Percentiles rank a stretch among this genome's conserved stretches.
phyloP scores from a whole-genome alignment of 2,329 filamentous ascomycete species.

The Didymosphaeria variabile region DNA sequence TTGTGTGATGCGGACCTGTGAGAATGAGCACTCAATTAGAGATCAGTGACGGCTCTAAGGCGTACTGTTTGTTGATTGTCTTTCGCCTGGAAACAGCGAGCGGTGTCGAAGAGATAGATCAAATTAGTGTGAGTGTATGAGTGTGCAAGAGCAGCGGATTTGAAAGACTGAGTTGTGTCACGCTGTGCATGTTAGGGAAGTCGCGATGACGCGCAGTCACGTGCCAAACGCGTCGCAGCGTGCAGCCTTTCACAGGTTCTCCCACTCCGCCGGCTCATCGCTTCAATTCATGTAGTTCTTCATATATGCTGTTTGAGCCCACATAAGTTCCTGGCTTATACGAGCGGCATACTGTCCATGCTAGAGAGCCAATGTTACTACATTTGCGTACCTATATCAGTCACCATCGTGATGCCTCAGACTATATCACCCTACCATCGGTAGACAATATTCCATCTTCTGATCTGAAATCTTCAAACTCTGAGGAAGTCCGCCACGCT shows the following conservation, averaged over 20 bases:
- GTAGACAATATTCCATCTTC: too few relatives aligned
- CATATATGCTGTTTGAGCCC: neutral
- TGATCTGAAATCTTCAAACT: too few relatives aligned
- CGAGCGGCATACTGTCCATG: too few relatives aligned
- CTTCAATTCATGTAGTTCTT: neutral
- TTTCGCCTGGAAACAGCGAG: neutral
- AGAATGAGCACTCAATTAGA: neutral
- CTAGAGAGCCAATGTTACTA: too few relatives aligned
- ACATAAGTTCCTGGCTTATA: neutral
- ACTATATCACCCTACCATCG: too few relatives aligned
- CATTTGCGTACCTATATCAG: too few relatives aligned
- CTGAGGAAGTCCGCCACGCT: too few relatives aligned
- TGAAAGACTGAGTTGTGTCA: neutral
- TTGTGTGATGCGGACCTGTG: neutral
- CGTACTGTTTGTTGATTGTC: neutral
- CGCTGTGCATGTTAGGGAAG: neutral
- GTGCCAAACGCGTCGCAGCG: neutral
- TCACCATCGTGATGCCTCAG: too few relatives aligned
- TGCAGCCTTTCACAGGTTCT: neutral
- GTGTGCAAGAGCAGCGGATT: neutral
- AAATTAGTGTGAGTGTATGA: neutral
- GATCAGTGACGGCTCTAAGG: neutral
- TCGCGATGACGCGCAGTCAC: slow-evolving; percentile 8
- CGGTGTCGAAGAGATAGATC: neutral
- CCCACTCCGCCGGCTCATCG: neutral